Evolutionary conservation across 2,329 filamentous ascomycete genomes (phyloP), one percentile per base, ranked within the genome.

Genomic region (Metarhizium humberi): DNA sequence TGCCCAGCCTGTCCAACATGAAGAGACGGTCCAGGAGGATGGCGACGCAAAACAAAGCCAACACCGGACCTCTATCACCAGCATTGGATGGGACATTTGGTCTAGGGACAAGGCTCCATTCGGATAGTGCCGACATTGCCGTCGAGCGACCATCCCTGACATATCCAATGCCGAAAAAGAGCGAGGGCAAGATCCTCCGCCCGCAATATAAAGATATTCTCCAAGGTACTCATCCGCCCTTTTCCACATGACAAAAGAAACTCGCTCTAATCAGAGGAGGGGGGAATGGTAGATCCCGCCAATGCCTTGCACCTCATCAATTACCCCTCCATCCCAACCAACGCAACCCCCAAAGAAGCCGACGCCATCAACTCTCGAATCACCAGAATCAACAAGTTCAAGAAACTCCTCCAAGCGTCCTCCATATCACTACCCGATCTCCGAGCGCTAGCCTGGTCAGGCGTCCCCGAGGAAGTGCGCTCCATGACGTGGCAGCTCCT

Each of bases 401-500:
- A 99, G 72, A 88, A 87, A 64, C 89, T 99, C 53, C 78, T 99
- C 6, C 94, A 99, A 73, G 84, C 92, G 25, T 96, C 90, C 45
- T 91, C 89, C 1, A 94, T 99, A 63, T 86, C 90, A 2, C 73
- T 97, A 2, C 77, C 87, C 18, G 92, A 97, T 53, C 78, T 99
- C 29, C 83, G 94, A 59, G 80, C 90, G 56, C 78, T 91, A 36
- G 91, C 94, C 34, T 99, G 95, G 94, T 94, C 92, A 53, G 94
- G 94, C 13, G 82, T 97, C 40, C 95, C 94, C 0, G 87, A 90
- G 63, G 95, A 99, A 74, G 91, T 99, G 18, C 89, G 95, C 55
- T 90, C 94, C 52, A 96, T 99, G 87, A 94, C 92, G n/a, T 99
- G 94, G 94, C 92, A 97, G 71, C 78, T 99, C 29, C 78, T 99